Percentiles rank a stretch among this genome's conserved stretches.
Conservation (phyloP, 1,139 yeast genomes). For the Arxiozyma heterogenica region DNA sequence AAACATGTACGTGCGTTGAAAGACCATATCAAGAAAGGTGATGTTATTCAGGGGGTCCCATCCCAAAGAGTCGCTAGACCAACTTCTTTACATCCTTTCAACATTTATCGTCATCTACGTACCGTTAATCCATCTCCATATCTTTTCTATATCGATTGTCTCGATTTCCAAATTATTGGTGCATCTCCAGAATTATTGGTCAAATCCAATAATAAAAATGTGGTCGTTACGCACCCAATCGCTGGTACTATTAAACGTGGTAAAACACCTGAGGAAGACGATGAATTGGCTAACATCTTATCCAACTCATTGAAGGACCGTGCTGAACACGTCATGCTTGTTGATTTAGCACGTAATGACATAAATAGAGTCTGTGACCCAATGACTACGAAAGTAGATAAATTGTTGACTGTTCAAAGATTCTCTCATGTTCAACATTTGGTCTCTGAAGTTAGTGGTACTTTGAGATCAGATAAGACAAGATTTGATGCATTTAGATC, state of each 20-base stretch:
- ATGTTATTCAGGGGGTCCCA: conserved; percentile 94
- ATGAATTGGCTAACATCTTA: conserved; percentile 63
- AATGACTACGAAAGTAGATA: conserved; percentile 70
- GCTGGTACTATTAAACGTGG: conserved; percentile 96
- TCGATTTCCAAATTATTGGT: conserved; percentile 90
- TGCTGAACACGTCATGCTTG: conserved; percentile 97
- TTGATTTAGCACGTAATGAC: conserved; percentile 92
- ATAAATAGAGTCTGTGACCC: conserved; percentile 93
- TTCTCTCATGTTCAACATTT: conserved; percentile 97
- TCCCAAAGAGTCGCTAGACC: conserved; percentile 95
- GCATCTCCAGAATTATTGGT: conserved; percentile 95
- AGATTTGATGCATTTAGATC: conserved; percentile 96
- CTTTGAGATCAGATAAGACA: conserved; percentile 69
- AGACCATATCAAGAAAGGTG: conserved; percentile 78
- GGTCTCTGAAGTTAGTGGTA: conserved; percentile 91
- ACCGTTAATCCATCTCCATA: conserved; percentile 97
- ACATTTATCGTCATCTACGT: conserved; percentile 85
- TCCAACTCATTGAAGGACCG: conserved; percentile 80
- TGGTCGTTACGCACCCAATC: conserved; percentile 88
- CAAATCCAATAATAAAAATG: conserved; percentile 60
- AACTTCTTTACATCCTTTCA: conserved; percentile 90
- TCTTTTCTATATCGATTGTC: conserved; percentile 81
- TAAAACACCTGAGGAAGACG: conserved; percentile 83
- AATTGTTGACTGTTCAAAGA: conserved; percentile 80
- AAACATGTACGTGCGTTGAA: conserved; percentile 65